These are phyloP conservation scores for Aspergillus piperis DNA, from an alignment of 2,329 filamentous ascomycete genomes.

Conservation along the genomic window DNA sequence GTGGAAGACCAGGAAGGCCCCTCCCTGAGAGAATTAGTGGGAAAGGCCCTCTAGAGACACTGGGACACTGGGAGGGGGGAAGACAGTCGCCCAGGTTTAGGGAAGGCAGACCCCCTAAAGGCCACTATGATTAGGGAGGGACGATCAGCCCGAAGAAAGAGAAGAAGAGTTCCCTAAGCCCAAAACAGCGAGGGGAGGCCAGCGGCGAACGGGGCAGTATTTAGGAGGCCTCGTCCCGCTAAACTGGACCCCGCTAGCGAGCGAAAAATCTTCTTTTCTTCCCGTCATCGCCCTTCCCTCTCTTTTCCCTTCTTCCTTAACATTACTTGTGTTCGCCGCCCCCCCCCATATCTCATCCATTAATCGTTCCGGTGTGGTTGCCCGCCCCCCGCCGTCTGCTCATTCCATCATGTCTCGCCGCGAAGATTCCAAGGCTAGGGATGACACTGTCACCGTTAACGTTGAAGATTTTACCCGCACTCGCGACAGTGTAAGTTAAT, in stretches of 20 bases:
- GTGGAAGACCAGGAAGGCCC: no score
- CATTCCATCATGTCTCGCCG: slow-evolving; percentile 52
- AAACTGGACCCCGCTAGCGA: slow-evolving; percentile 23
- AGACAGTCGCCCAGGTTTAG: not conserved
- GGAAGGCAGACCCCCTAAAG: not conserved
- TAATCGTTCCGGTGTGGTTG: not conserved
- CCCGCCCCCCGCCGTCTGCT: slow-evolving; percentile 25
- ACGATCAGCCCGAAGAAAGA: not conserved
- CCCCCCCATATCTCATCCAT: slow-evolving; percentile 49
- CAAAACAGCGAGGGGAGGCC: slow-evolving; percentile 20
- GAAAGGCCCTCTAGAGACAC: no score
- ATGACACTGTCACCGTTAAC: slow-evolving; percentile 49
- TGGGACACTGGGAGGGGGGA: not conserved
- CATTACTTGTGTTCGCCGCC: slow-evolving; percentile 8
- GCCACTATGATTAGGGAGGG: not conserved
- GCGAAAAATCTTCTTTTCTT: slow-evolving; percentile 22
- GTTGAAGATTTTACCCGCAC: slow-evolving; percentile 77
- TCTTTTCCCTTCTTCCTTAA: slow-evolving; percentile 11
- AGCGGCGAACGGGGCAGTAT: slow-evolving; percentile 15
- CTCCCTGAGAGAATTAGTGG: no score
- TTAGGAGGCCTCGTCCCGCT: slow-evolving; percentile 22
- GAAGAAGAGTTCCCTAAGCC: slow-evolving; percentile 16
- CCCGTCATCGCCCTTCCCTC: slow-evolving; percentile 19
- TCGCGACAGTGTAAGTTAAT: slow-evolving; percentile 72
- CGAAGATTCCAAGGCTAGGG: slow-evolving; percentile 38